phyloP scores from a whole-genome alignment of 495 filamentous ascomycete species.

The Hypoxylon trugodes region DNA sequence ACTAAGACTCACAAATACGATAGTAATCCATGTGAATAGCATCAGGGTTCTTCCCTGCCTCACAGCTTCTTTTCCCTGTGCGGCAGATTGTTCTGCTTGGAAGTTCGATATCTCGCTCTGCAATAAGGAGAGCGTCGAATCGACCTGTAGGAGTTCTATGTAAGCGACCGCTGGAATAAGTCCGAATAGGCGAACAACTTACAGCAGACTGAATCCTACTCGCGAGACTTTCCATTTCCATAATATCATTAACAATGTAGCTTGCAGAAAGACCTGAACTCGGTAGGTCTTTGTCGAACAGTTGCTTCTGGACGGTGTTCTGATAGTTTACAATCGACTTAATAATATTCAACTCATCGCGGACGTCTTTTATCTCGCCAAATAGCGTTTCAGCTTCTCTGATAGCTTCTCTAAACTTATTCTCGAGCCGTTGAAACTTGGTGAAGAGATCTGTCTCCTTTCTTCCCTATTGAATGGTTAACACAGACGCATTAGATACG shows the following conservation, averaged over 20 bases:
- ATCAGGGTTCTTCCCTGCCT: conserved; percentile 2
- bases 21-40: conserved; percentile 10
- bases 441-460: conserved; percentile 9
- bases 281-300: not conserved
- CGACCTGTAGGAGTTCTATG: not conserved
- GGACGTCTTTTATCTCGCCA: conserved; percentile 1
- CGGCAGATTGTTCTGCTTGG: conserved; percentile 10
- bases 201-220: conserved; percentile 11
- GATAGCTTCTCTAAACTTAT: not conserved
- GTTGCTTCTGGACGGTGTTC: not conserved
- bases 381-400: not conserved
- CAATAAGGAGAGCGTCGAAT: conserved; percentile 18
- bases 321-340: not conserved
- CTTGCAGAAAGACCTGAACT: not conserved
- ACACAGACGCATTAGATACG: not conserved
- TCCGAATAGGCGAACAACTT: not conserved
- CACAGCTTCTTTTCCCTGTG: conserved; percentile 2
- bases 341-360: not conserved
- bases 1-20: conserved; percentile 4
- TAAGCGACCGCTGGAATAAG: not conserved
- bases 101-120: conserved; percentile 16
- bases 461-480: conserved; percentile 7
- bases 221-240: conserved; percentile 15
- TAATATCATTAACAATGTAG: conserved; percentile 5
- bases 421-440: not conserved